Percentiles rank a stretch among this genome's conserved stretches.
Evolutionary conservation across 495 filamentous ascomycete genomes (phyloP).

Genomic region (Penicillium waksmanii): DNA sequence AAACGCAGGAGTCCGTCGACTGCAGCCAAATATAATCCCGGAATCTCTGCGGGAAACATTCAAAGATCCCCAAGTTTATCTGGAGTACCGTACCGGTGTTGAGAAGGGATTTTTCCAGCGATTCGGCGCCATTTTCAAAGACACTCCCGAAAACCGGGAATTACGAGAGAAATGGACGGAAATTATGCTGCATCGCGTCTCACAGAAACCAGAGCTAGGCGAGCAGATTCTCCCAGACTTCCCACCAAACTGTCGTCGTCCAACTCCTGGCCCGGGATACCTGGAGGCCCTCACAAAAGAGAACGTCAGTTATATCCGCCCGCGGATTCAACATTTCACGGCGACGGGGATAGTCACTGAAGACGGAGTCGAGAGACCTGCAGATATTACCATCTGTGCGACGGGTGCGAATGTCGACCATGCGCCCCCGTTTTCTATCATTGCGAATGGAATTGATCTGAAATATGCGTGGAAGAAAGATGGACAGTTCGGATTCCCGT

Average conservation of each 20-base stretch:
- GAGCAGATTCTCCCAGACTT: conserved; percentile 65
- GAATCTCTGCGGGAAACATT: conserved; percentile 52
- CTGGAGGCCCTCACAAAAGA: conserved; percentile 67
- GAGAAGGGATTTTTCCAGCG: conserved; percentile 62
- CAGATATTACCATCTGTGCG: conserved; percentile 68
- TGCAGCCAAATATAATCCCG: conserved; percentile 53
- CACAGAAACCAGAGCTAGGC: conserved; percentile 57
- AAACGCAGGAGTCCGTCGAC: conserved; percentile 36
- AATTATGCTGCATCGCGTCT: conserved; percentile 54
- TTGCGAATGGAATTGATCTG: conserved; percentile 53
- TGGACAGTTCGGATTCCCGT: conserved; percentile 60
- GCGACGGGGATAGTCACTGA: conserved; percentile 57
- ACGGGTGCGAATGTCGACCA: conserved; percentile 67
- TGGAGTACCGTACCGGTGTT: conserved; percentile 51
- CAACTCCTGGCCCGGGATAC: conserved; percentile 74
- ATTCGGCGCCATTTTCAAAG: conserved; percentile 59
- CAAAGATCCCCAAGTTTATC: conserved; percentile 52
- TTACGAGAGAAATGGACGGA: conserved; percentile 54
- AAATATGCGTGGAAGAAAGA: conserved; percentile 52
- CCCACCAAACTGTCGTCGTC: conserved; percentile 66
- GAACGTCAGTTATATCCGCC: conserved; percentile 64
- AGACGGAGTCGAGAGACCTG: conserved; percentile 52
- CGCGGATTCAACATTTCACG: conserved; percentile 60
- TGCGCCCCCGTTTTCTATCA: conserved; percentile 62
- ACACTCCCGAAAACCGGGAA: conserved; percentile 52